Base-by-base conservation (phyloP, 1,139 yeast species). In the Sugiyamaella grinbergsii region DNA sequence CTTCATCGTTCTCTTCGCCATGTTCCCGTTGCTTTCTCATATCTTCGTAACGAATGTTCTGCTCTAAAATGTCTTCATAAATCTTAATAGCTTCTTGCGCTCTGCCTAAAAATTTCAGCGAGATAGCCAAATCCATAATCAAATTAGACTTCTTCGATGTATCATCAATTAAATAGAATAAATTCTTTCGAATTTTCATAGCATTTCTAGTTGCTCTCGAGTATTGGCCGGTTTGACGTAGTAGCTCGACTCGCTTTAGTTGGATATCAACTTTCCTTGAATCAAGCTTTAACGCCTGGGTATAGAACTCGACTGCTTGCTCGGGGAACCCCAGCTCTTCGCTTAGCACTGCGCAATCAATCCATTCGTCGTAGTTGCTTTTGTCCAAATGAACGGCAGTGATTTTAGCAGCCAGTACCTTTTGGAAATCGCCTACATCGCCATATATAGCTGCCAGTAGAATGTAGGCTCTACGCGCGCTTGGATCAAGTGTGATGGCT, bases 391-490 rank as follows among this genome's bases (percentile, higher is more conserved):
- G 89, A 1, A 96, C 96, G 0, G 95, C 97, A 33, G 85, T 70
- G 52, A 88, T 76, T 87, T 95, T 86, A 32, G 88, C 83, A 53
- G 81, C 80, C 62, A 95, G 83, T 56, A 96, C 87, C 61, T 83
- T 83, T 58, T 82, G 80, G 47, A 78, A 67, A 48, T 85, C 78
- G 0, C 86, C 89, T 53, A 81, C 81, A 50, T 80, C 77, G 53
- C 82, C 80, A 59, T 86, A 85, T 39, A 93, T 88, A 60, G 86
- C 95, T 42, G 95, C 97, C 50, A 93, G 71, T 1, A 94, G 80
- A 61, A 84, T 86, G 67, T 87, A 91, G 0, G 98, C 97, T 52
- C 83, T 79, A 66, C 82, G 84, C 58, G 89, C 88, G 57, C 79
- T 79, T 8, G 87, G 83, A 62, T 93, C 97, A 53, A 79, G 73